phyloP scores from a whole-genome alignment of 352 stramenopile genomes.

The Saprolegnia parasitica region DNA sequence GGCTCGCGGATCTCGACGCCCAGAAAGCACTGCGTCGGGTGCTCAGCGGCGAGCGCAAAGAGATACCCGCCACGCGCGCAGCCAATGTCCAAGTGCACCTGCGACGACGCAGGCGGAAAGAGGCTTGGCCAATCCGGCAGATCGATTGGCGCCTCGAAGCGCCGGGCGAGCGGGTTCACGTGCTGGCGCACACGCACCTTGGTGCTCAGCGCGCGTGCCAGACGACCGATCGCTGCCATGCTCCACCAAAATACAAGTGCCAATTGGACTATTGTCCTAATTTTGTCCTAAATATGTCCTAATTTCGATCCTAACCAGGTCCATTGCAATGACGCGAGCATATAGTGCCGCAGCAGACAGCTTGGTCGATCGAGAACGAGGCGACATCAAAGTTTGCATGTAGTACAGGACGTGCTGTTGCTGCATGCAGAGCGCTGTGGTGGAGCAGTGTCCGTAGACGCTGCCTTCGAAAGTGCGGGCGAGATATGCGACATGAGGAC shows the following conservation, averaged over 20 bases:
- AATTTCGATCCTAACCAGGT: too few relatives aligned
- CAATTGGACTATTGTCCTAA: neutral
- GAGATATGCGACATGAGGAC: too few relatives aligned
- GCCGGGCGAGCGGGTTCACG: constrained; percentile 69
- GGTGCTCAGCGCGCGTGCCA: neutral
- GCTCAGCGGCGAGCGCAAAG: constrained; percentile 44
- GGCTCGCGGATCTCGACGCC: constrained; percentile 82
- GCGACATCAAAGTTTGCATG: too few relatives aligned
- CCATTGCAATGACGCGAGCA: too few relatives aligned
- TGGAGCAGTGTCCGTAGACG: too few relatives aligned
- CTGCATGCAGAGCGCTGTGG: too few relatives aligned
- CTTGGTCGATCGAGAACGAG: too few relatives aligned
- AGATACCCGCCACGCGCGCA: constrained; percentile 71
- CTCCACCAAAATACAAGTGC: neutral
- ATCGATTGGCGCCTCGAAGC: constrained; percentile 57
- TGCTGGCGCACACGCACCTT: constrained; percentile 66
- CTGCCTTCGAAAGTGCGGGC: too few relatives aligned
- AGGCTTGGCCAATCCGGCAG: constrained; percentile 54
- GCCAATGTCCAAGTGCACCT: constrained; percentile 82
- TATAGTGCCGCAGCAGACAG: too few relatives aligned
- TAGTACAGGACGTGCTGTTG: too few relatives aligned
- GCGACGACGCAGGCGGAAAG: constrained; percentile 46
- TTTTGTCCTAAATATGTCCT: too few relatives aligned
- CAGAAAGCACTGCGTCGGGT: constrained; percentile 54
- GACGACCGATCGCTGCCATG: neutral